These are phyloP conservation scores for Areca catechu DNA, from an alignment of 176 grass and related monocot species.

Conservation along the genomic window DNA sequence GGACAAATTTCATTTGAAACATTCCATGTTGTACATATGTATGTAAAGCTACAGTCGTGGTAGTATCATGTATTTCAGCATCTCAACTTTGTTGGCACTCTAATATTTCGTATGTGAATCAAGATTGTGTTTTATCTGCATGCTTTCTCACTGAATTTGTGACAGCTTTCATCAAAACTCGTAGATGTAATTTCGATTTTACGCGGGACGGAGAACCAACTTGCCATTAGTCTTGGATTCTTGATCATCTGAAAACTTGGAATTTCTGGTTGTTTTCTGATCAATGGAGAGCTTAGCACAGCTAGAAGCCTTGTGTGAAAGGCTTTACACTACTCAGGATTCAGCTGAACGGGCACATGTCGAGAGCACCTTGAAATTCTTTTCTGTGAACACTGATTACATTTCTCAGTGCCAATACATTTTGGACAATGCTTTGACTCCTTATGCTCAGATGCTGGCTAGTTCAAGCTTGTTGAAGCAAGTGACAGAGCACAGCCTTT, in stretches of 20 bases:
- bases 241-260: conserved; percentile 54
- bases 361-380: conserved; percentile 96
- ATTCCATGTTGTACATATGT: conserved; percentile 69
- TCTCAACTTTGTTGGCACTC: conserved; percentile 51
- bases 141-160: conserved; percentile 24
- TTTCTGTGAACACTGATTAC: conserved; percentile 97
- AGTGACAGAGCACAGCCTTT: conserved; percentile 80
- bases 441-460: conserved; percentile 95
- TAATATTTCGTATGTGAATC: conserved; percentile 40
- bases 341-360: conserved; percentile 88
- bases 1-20: conserved; percentile 22
- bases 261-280: conserved; percentile 35
- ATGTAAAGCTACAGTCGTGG: conserved; percentile 86
- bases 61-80: conserved; percentile 77
- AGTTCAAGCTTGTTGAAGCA: conserved; percentile 99
- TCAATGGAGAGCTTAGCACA: conserved; percentile 99
- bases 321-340: conserved; percentile 96
- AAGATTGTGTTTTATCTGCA: conserved; percentile 38
- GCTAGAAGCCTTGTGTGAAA: conserved; percentile 95
- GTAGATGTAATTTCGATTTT: conserved; percentile 62
- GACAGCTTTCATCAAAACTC: conserved; percentile 59
- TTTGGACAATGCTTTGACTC: conserved; percentile 98
- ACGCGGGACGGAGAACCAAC: conserved; percentile 32
- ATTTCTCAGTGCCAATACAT: conserved; percentile 99
- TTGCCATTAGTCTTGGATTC: conserved; percentile 49